Evolutionary conservation across 371 early-diverging fungal species (phyloP), one percentile per base, ranked within the genome.

Genomic region (Mucor saturninus): DNA sequence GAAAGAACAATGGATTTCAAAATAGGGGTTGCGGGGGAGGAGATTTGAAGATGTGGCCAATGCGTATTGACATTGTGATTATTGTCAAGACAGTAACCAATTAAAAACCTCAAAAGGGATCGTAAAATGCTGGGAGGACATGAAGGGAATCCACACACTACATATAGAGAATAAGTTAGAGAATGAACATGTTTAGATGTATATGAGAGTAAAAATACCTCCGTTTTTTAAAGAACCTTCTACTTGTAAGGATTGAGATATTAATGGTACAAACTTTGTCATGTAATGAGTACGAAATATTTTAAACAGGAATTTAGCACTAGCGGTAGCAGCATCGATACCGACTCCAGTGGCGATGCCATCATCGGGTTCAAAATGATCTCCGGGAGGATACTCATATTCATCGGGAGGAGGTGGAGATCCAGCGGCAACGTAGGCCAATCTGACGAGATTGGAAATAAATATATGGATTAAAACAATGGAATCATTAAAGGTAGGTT

Each of bases 111-210:
- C 8, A 92, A 71, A 8, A 93, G 69, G 0, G 83, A 73, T 26
- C 88, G 83, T 4, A 94, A 77, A 5, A 93, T 82, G 14, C 83
- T 83, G 2, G 91, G 87, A 5, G 95, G 93, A 64, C 95, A 94
- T 0, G 72, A 64, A 11, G 83, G 73, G 61, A 91, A 92, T 13
- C 91, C 92, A 71, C 69, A 70, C 1, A 65, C 75, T 76, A 55
- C 5, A 40, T 26, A 14, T 2, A 13, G 29, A 43, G 21, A 46
- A 21, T 3, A 37, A 1, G 28, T 14, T 29, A 11, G 30, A 29
- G 21, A 10, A 8, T 9, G 30, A 7, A 39, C 29, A 37, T 51
- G 0, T 29, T 35, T 39, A 57, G 14, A 13, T 46, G 21, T 37
- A 35, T 58, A 37, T 58, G 4, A 46, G 14, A 28, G 14, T 4